Evolutionary conservation across 805 yeast genomes (phyloP).

Genomic region (Groenewaldozyma salmanticensis): DNA sequence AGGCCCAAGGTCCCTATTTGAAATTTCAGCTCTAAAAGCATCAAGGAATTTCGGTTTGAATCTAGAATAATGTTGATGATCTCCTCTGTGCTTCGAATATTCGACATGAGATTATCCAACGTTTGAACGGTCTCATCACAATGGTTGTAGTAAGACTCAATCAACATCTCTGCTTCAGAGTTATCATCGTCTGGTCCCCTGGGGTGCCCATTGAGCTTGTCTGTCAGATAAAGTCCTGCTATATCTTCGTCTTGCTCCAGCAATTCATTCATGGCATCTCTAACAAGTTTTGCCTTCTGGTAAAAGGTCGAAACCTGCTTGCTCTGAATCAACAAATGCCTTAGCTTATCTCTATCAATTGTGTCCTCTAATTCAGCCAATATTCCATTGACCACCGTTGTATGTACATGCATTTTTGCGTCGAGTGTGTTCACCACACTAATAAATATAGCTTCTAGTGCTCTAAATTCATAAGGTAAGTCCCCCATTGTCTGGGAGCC

Average conservation of each 20-base stretch:
- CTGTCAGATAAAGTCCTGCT: constrained; percentile 71
- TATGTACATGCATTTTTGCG: constrained; percentile 80
- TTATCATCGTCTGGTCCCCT: constrained; percentile 41
- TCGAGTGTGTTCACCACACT: constrained; percentile 69
- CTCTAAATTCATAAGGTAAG: constrained; percentile 83
- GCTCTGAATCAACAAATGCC: constrained; percentile 72
- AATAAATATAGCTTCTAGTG: constrained; percentile 77
- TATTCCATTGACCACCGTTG: constrained; percentile 63
- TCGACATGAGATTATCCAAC: constrained; percentile 64
- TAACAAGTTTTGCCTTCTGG: constrained; percentile 70
- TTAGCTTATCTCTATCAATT: constrained; percentile 67
- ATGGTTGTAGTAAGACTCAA: constrained; percentile 85
- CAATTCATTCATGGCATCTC: constrained; percentile 78
- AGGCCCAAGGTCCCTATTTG: constrained; percentile 75
- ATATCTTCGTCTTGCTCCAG: constrained; percentile 83
- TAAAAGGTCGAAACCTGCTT: constrained; percentile 76
- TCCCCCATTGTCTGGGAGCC: constrained; percentile 29
- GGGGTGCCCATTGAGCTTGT: constrained; percentile 36
- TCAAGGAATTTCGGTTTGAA: constrained; percentile 85
- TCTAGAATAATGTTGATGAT: constrained; percentile 88
- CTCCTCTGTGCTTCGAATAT: constrained; percentile 88
- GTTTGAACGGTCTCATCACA: constrained; percentile 92
- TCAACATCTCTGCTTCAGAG: constrained; percentile 77
- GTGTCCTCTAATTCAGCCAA: constrained; percentile 70
- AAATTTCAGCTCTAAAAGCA: constrained; percentile 77